phyloP scores from a whole-genome alignment of 176 grass and related monocot genomes.

The Dactylis glomerata region DNA sequence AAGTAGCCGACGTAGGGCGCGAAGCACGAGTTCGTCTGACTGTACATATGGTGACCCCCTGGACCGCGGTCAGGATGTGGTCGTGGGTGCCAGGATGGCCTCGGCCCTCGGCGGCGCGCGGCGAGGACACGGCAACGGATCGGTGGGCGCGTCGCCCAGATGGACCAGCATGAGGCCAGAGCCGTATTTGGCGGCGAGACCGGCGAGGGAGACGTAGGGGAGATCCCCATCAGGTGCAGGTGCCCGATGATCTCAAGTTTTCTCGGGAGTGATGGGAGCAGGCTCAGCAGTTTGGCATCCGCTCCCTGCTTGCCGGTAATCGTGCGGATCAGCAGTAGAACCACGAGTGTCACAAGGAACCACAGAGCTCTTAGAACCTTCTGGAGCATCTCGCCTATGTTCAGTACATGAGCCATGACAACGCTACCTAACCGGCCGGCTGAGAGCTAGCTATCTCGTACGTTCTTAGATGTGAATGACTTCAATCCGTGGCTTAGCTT shows the following conservation, averaged over 20 bases:
- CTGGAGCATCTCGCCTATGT: no score
- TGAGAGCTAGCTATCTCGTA: no score
- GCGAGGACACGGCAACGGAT: neutral
- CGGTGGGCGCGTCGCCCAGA: neutral
- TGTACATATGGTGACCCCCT: neutral
- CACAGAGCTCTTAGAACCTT: no score
- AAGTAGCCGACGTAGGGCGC: neutral
- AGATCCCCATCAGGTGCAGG: neutral
- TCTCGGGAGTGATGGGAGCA: neutral
- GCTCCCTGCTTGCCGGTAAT: neutral
- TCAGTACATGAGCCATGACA: no score
- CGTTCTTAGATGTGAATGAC: no score
- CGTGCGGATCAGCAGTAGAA: neutral
- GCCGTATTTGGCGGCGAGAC: neutral
- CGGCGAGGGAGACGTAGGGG: neutral
- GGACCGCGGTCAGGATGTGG: neutral
- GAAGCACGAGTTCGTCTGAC: neutral
- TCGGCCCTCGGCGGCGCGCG: neutral
- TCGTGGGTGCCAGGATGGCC: neutral
- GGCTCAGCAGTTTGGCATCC: neutral
- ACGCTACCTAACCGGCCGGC: no score
- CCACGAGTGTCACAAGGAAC: neutral
- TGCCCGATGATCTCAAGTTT: neutral
- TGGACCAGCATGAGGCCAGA: neutral
- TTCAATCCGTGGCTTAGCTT: no score